Evolutionary conservation across 768 basidiomycete genomes (phyloP).

Genomic region (Leccinum rimulosum): DNA sequence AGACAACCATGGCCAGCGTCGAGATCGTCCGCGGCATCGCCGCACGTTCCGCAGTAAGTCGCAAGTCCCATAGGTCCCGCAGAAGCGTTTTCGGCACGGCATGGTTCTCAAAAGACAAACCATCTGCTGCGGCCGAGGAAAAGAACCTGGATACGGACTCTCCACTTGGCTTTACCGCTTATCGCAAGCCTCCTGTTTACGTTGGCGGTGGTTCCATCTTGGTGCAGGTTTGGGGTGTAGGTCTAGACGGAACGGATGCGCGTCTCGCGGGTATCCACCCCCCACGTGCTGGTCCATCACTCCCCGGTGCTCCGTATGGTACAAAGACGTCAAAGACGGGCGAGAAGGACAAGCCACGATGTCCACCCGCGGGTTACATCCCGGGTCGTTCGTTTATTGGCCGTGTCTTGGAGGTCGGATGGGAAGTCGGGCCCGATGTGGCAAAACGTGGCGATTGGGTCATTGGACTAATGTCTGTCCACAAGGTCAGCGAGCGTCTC

Average conservation of each 20-base stretch:
- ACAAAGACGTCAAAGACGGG: conserved; percentile 16
- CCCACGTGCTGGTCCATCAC: conserved; percentile 12
- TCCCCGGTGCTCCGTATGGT: conserved; percentile 22
- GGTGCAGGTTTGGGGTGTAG: conserved; percentile 90
- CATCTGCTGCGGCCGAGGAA: conserved; percentile 6
- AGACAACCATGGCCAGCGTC: conserved; percentile 86
- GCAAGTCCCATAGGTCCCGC: conserved; percentile 19
- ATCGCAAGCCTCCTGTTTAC: conserved; percentile 69
- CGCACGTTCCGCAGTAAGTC: conserved; percentile 17
- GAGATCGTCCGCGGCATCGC: conserved; percentile 65
- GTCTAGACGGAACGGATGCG: conserved; percentile 71
- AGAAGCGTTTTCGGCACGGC: conserved; percentile 24
- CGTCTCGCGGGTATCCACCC: conserved; percentile 53
- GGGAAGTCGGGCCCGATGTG: conserved; percentile 52
- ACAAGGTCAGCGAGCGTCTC: conserved; percentile 57
- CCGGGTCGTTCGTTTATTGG: conserved; percentile 90
- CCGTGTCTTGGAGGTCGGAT: conserved; percentile 77
- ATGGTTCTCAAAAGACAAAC: conserved; percentile 32
- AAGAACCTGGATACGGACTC: conserved; percentile 23
- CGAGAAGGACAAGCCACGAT: conserved; percentile 27
- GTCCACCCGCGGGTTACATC: conserved; percentile 59
- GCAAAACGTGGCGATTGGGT: conserved; percentile 84
- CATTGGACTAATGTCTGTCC: conserved; percentile 71
- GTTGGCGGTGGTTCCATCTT: conserved; percentile 69
- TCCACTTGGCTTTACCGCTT: conserved; percentile 64